Base-by-base conservation (phyloP, 1,284 basidiomycete genomes). In the Trichosporon sp. region DNA sequence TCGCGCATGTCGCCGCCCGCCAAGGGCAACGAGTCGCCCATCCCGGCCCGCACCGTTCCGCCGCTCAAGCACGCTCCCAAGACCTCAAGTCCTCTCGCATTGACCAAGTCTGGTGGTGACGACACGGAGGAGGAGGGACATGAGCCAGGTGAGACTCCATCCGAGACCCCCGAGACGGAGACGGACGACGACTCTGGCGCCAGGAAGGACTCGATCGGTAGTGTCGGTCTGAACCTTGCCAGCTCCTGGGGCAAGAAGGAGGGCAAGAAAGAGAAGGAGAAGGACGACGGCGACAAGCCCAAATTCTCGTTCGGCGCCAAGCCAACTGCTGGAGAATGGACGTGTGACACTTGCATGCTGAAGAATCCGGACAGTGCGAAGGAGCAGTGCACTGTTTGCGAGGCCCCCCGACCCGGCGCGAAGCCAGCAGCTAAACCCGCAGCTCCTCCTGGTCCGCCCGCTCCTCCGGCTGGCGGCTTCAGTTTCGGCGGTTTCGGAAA, bases 371-470 rank as follows among this genome's bases (percentile, higher is more conserved):
- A 81, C 12, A 79, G 76, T 16, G 86, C 85, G 2, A 84, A 78
- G 65, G 76, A 75, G 26, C 87, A 88, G 77, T 90, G 89, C 76
- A 83, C 82, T 0, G 74, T 87, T 46, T 90, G 89, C 70, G 88
- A 88, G 40, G 71, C 84, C 0, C 85, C 85, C 0, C 79, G 84
- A 21, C 80, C 72, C 14, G 68, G 71, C 38, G 68, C 71, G 31
- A 19, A 43, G 32, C 68, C 65, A 4, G 64, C 67, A 4, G 35
- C 70, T 38, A 65, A 70, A 46, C 19, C 66, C 5, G 54, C 70
- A 2, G 66, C 48, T 0, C 66, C 69, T 0, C 66, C 70, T 3
- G 67, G 51, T 1, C 68, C 66, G n/a, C 67, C 72, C 14, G 54
- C 72, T 4, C 65, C 68, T 0, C 72, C 72, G 12, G 35, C 63